Conservation (phyloP, 2,329 filamentous ascomycete species). For the Colletotrichum sidae region DNA sequence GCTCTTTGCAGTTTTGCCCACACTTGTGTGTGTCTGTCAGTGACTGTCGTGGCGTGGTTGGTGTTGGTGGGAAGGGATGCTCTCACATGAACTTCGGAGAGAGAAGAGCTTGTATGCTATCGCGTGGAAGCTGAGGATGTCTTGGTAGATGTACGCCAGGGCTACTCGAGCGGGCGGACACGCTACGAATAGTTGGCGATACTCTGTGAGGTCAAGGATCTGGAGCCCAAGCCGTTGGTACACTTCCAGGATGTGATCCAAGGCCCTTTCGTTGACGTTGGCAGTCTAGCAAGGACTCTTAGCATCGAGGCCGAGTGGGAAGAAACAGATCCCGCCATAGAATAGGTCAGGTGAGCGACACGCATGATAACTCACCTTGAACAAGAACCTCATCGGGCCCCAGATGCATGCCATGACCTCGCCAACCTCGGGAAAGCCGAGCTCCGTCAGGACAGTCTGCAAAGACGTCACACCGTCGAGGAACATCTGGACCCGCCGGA, state of each 20-base stretch:
- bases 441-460: slow-evolving; percentile 12
- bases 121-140: slow-evolving; percentile 24
- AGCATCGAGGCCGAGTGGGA: background rate
- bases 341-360: background rate
- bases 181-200: slow-evolving; percentile 2
- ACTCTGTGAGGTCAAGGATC: slow-evolving; percentile 8
- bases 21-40: slow-evolving; percentile 6
- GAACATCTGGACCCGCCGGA: slow-evolving; percentile 42
- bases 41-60: background rate
- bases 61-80: background rate
- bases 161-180: slow-evolving; percentile 4
- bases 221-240: slow-evolving; percentile 26
- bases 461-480: slow-evolving; percentile 40
- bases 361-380: slow-evolving; percentile 33
- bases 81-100: slow-evolving; percentile 20
- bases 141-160: slow-evolving; percentile 28
- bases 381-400: slow-evolving; percentile 44
- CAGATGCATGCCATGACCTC: slow-evolving; percentile 44
- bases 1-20: slow-evolving; percentile 29
- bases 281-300: slow-evolving; percentile 11
- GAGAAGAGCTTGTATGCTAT: slow-evolving; percentile 27
- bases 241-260: slow-evolving; percentile 35
- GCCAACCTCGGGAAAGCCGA: slow-evolving; percentile 1
- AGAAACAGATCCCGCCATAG: background rate
- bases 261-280: slow-evolving; percentile 24